Conservation (phyloP, 2,329 filamentous ascomycete species). For the Cercospora zeina region DNA sequence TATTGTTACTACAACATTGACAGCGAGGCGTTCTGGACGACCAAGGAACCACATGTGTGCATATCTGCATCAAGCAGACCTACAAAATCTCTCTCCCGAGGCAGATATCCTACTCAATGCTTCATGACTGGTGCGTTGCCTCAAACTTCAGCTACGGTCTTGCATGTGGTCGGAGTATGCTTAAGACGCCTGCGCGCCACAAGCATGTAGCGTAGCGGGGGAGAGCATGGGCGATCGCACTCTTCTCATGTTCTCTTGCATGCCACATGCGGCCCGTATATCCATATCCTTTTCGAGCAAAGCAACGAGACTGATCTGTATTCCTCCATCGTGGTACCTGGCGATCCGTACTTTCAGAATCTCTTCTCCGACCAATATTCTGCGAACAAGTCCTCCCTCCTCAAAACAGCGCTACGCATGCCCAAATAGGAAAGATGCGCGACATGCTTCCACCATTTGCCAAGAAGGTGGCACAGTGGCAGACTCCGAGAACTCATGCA, state of each 20-base stretch:
- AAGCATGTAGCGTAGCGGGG: slow-evolving; percentile 4
- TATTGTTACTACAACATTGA: background rate
- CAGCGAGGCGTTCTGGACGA: slow-evolving; percentile 9
- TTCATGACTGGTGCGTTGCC: slow-evolving; percentile 3
- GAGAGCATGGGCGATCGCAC: slow-evolving; percentile 7
- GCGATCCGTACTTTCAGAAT: background rate
- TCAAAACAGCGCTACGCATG: background rate
- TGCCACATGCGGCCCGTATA: background rate
- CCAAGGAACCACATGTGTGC: background rate
- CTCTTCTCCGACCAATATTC: background rate
- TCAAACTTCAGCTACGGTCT: background rate
- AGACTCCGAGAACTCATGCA: slow-evolving; percentile 3
- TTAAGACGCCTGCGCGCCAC: slow-evolving; percentile 13
- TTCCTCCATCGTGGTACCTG: background rate
- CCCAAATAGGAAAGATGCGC: background rate
- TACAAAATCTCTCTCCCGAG: slow-evolving; percentile 3
- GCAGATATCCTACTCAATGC: background rate
- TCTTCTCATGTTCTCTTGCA: background rate
- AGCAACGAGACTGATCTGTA: background rate
- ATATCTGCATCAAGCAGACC: background rate
- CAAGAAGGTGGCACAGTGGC: background rate
- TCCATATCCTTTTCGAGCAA: background rate
- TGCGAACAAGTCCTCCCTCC: background rate
- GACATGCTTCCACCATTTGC: background rate
- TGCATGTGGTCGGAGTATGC: slow-evolving; percentile 14